A percentile compares a stretch with the other conserved stretches of the same genome.
Evolutionary conservation across 2,329 filamentous ascomycete species (phyloP).

Genomic region (Claviceps africana): DNA sequence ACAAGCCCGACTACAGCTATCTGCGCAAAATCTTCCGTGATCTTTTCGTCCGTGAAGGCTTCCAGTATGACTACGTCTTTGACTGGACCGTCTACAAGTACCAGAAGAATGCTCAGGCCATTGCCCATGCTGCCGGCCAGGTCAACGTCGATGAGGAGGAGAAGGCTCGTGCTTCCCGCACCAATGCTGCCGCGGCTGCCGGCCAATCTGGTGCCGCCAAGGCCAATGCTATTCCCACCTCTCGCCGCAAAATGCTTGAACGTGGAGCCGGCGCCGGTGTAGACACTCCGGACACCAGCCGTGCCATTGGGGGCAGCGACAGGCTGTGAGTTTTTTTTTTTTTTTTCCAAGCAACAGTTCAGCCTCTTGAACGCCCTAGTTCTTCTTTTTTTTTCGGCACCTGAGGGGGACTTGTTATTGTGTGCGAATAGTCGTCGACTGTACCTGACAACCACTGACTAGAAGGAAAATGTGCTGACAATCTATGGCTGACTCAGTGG

Average conservation of each 20-base stretch:
- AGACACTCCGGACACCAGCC: constrained; percentile 59
- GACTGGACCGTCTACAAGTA: constrained; percentile 99
- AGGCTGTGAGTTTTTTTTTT: constrained; percentile 74
- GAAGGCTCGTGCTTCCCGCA: constrained; percentile 55
- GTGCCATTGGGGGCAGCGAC: constrained; percentile 67
- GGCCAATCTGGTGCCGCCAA: constrained; percentile 51
- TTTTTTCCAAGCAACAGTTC: no score
- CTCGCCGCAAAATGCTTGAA: constrained; percentile 74
- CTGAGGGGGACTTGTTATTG: constrained; percentile 41
- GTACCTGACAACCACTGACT: constrained; percentile 60
- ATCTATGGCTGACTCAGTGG: constrained; percentile 70
- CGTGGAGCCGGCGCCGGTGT: constrained; percentile 42
- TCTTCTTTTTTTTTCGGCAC: no score
- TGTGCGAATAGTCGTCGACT: constrained; percentile 72
- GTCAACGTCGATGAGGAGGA: constrained; percentile 60
- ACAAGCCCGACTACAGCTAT: constrained; percentile 99
- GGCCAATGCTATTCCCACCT: constrained; percentile 60
- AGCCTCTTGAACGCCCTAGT: no score
- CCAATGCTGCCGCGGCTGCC: constrained; percentile 49
- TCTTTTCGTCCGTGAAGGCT: constrained; percentile 94
- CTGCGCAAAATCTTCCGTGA: constrained; percentile 99
- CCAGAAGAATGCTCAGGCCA: constrained; percentile 93
- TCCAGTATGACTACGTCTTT: constrained; percentile 99
- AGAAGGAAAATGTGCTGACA: constrained; percentile 57
- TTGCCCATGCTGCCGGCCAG: constrained; percentile 64